These are phyloP conservation scores for Diplotaxis tenuifolia DNA, from an alignment of 345 rosid species.

Conservation along the genomic window DNA sequence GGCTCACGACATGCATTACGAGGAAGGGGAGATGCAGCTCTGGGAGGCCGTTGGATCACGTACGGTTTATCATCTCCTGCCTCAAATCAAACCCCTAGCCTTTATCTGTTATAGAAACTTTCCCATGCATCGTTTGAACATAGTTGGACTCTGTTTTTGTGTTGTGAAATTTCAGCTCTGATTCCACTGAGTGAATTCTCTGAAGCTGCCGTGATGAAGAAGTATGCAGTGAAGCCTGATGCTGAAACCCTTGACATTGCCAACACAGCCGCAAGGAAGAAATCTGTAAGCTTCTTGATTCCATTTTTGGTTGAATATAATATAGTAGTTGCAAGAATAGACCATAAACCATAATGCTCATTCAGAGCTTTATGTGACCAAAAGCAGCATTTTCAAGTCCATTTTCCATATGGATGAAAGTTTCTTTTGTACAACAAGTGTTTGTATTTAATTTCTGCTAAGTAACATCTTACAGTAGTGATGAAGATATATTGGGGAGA, in stretches of 20 bases:
- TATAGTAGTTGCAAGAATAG: background rate
- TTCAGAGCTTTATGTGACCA: background rate
- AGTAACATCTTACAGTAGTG: slow-evolving; percentile 33
- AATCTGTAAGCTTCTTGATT: slow-evolving; percentile 41
- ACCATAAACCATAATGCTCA: background rate
- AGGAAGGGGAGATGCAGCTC: slow-evolving; percentile 83
- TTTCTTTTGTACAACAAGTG: background rate
- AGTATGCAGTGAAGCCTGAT: slow-evolving; percentile 69
- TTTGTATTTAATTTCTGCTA: background rate
- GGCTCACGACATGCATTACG: slow-evolving; percentile 56
- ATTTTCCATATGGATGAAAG: background rate
- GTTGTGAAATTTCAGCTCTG: slow-evolving; percentile 51
- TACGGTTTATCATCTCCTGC: slow-evolving; percentile 30
- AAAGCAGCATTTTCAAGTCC: background rate
- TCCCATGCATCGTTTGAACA: background rate
- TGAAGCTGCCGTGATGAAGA: slow-evolving; percentile 59
- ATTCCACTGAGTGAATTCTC: slow-evolving; percentile 63
- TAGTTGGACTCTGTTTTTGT: slow-evolving; percentile 1
- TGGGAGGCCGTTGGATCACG: slow-evolving; percentile 91
- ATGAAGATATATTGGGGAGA: slow-evolving; percentile 88
- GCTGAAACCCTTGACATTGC: slow-evolving; percentile 66
- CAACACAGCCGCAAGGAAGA: slow-evolving; percentile 52
- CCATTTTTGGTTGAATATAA: background rate
- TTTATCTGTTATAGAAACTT: background rate
- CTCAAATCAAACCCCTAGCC: background rate